Base-by-base conservation (phyloP, 306 rosid genomes). In the Quercus ilex region DNA sequence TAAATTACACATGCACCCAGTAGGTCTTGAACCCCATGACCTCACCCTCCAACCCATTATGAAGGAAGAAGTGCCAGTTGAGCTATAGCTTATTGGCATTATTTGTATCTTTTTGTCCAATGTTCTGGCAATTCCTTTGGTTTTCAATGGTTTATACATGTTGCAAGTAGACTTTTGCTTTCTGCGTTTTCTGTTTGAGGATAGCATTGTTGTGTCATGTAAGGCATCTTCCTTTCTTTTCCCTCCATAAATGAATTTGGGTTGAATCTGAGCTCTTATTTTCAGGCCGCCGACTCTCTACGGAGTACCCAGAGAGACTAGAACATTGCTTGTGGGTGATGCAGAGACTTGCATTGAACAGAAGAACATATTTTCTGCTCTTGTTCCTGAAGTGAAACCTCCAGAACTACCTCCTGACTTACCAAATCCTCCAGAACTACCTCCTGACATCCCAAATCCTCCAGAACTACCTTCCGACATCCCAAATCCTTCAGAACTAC, bases 301-400 rank as follows among this genome's bases (percentile, higher is more conserved):
- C 60, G 99, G 98, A 78, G 88, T 95, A 60, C 98, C 98, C 76
- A 84, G 96, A 80, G 98, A 91, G 84, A 89, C 88, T 79, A 89
- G 88, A 80, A 81, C 87, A 10, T 79, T 95, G 86, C 94, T 86
- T 63, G 68, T 84, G 83, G 90, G 92, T 74, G 94, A 90, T 77
- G 74, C 83, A 25, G 99, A 90, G 77, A 83, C 88, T 81, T 87
- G 86, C 79, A 87, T 83, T 77, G 88, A 84, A 81, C 98, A 90
- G 83, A 94, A 83, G 87, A 93, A 85, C 85, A 78, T 83, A 17
- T 79, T 92, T 57, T 38, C 87, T 81, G 83, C 83, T 83, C 88
- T 89, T 79, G 90, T 90, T 82, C 75, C 92, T 15, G 97, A 92
- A 77, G 81, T 83, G 74, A 92, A 85, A 69, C 91, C 82, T 71